phyloP scores from a whole-genome alignment of 2,329 filamentous ascomycete species.

The Aureobasidium sp. region DNA sequence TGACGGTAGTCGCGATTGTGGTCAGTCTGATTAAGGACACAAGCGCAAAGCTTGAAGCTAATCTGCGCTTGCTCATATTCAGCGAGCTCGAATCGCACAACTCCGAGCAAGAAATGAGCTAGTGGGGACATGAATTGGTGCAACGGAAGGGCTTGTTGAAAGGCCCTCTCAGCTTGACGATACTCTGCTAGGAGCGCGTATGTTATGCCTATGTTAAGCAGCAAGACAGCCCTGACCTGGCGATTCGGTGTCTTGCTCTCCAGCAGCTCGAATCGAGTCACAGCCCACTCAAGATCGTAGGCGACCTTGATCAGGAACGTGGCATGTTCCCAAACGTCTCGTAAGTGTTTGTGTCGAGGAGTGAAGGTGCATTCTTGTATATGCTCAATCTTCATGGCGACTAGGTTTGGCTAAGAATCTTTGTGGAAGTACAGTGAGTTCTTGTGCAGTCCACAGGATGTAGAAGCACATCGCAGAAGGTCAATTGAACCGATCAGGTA shows the following conservation, averaged over 20 bases:
- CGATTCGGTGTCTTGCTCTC: slow-evolving; percentile 19
- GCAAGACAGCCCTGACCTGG: slow-evolving; percentile 20
- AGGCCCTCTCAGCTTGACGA: slow-evolving; percentile 20
- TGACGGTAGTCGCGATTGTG: not conserved
- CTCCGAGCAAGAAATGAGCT: slow-evolving; percentile 25
- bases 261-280: slow-evolving; percentile 24
- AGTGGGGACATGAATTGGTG: slow-evolving; percentile 9
- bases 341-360: not conserved
- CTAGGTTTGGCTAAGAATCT: not conserved
- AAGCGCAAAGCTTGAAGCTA: slow-evolving; percentile 13
- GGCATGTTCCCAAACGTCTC: slow-evolving; percentile 32
- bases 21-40: not conserved
- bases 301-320: slow-evolving; percentile 25
- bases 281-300: slow-evolving; percentile 29
- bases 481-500: no score
- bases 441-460: not conserved
- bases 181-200: slow-evolving; percentile 28
- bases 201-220: slow-evolving; percentile 28
- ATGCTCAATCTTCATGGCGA: not conserved
- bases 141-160: slow-evolving; percentile 20
- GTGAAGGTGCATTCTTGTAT: not conserved
- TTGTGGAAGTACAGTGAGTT: not conserved
- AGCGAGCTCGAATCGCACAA: slow-evolving; percentile 24
- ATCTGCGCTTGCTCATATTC: slow-evolving; percentile 11
- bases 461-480: no score